Conservation (phyloP, 495 filamentous ascomycete species). For the Elasticomyces elasticus region DNA sequence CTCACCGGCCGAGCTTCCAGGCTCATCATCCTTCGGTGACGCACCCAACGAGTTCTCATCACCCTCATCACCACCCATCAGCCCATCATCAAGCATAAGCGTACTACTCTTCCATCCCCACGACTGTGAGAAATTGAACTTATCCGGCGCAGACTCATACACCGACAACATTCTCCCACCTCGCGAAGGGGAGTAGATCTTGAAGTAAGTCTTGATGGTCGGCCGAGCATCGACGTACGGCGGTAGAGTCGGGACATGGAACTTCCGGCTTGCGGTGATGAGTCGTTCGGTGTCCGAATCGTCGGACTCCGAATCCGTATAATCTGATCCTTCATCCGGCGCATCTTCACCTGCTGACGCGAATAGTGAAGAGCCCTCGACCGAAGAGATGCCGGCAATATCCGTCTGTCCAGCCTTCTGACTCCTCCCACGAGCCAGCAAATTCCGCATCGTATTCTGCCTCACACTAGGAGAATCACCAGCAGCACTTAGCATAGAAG, state of each 20-base stretch:
- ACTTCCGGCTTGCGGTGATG: slow-evolving; percentile 2
- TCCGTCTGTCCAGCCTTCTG: background rate
- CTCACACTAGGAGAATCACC: background rate
- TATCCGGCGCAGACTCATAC: slow-evolving; percentile 49
- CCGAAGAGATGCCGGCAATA: background rate
- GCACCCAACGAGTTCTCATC: slow-evolving; percentile 2
- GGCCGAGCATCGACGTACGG: slow-evolving; percentile 47
- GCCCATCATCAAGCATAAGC: slow-evolving; percentile 39
- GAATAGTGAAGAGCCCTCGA: background rate
- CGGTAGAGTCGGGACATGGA: slow-evolving; percentile 36
- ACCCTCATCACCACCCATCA: background rate
- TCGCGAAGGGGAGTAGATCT: slow-evolving; percentile 49
- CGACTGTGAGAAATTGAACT: slow-evolving; percentile 54
- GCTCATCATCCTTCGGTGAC: slow-evolving; percentile 1
- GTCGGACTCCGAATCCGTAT: background rate
- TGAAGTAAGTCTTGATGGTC: slow-evolving; percentile 54
- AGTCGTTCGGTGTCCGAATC: background rate
- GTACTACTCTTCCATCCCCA: slow-evolving; percentile 56
- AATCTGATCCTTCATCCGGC: slow-evolving; percentile 4
- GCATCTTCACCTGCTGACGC: background rate
- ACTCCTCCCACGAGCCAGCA: slow-evolving; percentile 8
- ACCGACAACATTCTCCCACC: slow-evolving; percentile 48
- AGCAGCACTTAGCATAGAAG: slow-evolving; percentile 9
- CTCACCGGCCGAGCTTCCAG: background rate
- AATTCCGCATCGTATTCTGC: slow-evolving; percentile 11